Evolutionary conservation across 805 yeast species (phyloP), one percentile per base, ranked within the genome.

Genomic region (Lipomyces chichibuensis): DNA sequence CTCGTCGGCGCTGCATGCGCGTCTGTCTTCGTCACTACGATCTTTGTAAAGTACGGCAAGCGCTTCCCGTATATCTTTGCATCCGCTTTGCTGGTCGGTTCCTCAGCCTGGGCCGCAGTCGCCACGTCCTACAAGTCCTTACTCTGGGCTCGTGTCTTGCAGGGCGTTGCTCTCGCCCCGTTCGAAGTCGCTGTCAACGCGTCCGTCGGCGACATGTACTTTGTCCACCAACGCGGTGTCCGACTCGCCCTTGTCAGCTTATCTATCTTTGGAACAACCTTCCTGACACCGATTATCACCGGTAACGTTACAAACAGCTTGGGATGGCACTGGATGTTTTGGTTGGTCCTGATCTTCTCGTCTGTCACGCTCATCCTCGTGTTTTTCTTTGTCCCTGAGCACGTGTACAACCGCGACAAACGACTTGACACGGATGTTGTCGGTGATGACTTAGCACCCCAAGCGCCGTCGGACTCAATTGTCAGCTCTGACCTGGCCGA

Each of bases 201-300:
- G 87, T 57, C 82, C 84, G 72, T 84, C 32, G 80, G 92, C 2
- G 96, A 91, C 75, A 84, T 90, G 75, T 91, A 85, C 75, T 91
- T 83, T 77, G 89, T 87, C 70, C 96, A 91, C 76, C 92, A 90
- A 74, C 80, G 90, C 29, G 92, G 93, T 61, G 80, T 87, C 35
- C 86, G 86, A 13, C 82, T 91, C 76, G 90, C 95, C 0, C 80
- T 87, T 17, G 91, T 90, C 77, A 90, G 89, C 69, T 74, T 90
- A 78, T 87, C 91, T 32, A 87, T 92, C 13, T 69, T 68, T 58
- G 72, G 72, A 14, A 60, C 49, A 14, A 37, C 20, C 20, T 69
- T 69, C 49, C 65, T 69, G 27, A 59, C 69, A 3, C 72, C 72
- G 11, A 57, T 69, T 17, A 62, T 69, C 46, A 64, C 69, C 17